Evolutionary conservation across 495 filamentous ascomycete genomes (phyloP), one percentile per base, ranked within the genome.

Genomic region (Cetradonia linearis): DNA sequence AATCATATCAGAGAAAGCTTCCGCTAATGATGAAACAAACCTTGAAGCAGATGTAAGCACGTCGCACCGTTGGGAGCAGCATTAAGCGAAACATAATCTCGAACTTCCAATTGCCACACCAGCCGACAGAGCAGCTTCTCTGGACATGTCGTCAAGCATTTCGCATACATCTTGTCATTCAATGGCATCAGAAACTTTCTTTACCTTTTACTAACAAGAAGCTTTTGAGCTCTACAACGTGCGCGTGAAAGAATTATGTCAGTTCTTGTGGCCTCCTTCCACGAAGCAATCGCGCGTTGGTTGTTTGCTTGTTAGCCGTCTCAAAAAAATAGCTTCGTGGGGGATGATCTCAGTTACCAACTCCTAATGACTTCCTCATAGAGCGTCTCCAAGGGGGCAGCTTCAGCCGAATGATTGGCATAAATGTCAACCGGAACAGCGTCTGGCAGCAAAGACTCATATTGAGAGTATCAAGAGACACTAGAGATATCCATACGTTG

Each of bases 351-450:
- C 18, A 27, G n/a, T n/a, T n/a, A n/a, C n/a, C n/a, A n/a, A n/a
- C 34, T 1, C 36, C 36, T 23, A 57, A 33, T n/a, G 31, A 4
- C 1, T 57, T 42, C 27, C 37, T 11, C 25, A 23, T 57, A 20
- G 55, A 46, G 36, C 55, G 55, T 27, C 16, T 62, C 23, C 38
- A 31, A 13, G 63, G 63, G 18, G 63, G 63, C 33, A 53, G 46
- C 23, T 65, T 40, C 56, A 63, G 63, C 34, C 47, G 61, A 55
- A 44, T 65, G n/a, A 56, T 60, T 33, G 63, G 61, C 16, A 48
- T 65, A 20, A 50, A 44, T 1, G 38, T 53, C 20, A 38, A 52
- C 20, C 16, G 9, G 4, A 34, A 5, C 31, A 23, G 38, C 13
- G 42, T 42, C 13, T 18, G 23, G 5, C 11, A 40, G 0, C 5